A percentile compares a stretch with the other conserved stretches of the same genome.
Evolutionary conservation across 129 eudicot species (phyloP).

Genomic region (Chrysanthemum makinoi): DNA sequence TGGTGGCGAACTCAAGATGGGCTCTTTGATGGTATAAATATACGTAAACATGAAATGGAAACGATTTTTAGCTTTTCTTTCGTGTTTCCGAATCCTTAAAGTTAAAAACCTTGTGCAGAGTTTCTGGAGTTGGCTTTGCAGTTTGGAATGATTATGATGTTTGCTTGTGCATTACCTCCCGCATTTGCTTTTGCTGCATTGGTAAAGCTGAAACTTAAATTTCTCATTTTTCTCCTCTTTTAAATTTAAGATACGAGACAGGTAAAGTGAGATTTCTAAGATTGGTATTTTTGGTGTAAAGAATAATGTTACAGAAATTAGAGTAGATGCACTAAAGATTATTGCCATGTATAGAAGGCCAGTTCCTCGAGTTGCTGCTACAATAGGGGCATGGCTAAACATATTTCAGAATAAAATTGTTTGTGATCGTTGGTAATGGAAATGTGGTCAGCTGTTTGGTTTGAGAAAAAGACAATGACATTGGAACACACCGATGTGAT

Average conservation of each 20-base stretch:
- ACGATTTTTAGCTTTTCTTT: neutral
- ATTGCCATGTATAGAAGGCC: constrained; percentile 87
- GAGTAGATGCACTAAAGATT: constrained; percentile 89
- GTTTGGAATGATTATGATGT: constrained; percentile 98
- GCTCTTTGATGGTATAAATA: constrained; percentile 82
- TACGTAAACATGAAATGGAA: neutral
- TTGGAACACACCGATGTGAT: too few relatives aligned
- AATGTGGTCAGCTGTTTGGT: too few relatives aligned
- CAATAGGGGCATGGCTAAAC: constrained; percentile 95
- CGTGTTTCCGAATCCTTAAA: neutral
- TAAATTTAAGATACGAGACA: neutral
- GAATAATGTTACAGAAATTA: constrained; percentile 85
- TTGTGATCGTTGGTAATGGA: too few relatives aligned
- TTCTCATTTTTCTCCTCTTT: neutral
- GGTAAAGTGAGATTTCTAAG: constrained; percentile 9
- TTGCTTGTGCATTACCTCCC: constrained; percentile 96
- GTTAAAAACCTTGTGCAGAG: constrained; percentile 44
- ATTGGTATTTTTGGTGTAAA: constrained; percentile 29
- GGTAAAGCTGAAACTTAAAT: constrained; percentile 29
- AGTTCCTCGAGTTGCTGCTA: constrained; percentile 71
- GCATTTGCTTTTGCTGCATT: constrained; percentile 84
- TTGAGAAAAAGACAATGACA: too few relatives aligned
- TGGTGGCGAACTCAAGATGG: constrained; percentile 94
- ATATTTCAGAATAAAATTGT: constrained; percentile 56
- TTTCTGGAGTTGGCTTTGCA: constrained; percentile 92